These are phyloP conservation scores for Xylaria sp. DNA, from an alignment of 495 filamentous ascomycete species.

Conservation along the genomic window DNA sequence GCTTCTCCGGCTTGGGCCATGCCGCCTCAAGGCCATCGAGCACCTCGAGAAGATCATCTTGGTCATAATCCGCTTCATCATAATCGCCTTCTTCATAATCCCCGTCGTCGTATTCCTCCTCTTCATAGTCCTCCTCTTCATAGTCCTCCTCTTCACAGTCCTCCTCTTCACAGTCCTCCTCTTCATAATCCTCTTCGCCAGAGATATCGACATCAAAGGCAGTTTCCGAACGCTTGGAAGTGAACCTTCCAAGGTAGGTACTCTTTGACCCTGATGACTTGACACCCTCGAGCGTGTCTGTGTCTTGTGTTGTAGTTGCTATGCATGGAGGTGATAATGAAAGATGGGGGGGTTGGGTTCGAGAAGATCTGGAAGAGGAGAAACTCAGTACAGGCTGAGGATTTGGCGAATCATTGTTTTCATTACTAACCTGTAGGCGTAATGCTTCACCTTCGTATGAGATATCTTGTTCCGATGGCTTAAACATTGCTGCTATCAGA, in stretches of 20 bases:
- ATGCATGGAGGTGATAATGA: background rate
- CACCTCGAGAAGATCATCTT: slow-evolving; percentile 11
- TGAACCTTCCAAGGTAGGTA: too few relatives aligned
- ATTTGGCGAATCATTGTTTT: slow-evolving; percentile 13
- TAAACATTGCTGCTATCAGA: background rate
- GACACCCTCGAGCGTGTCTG: background rate
- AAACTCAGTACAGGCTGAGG: slow-evolving; percentile 5
- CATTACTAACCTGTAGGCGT: background rate
- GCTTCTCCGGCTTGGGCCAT: background rate
- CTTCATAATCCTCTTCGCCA: too few relatives aligned
- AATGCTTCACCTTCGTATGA: background rate
- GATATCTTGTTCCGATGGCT: background rate
- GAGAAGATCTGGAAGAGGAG: slow-evolving; percentile 8
- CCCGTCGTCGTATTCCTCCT: background rate
- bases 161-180: too few relatives aligned
- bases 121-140: too few relatives aligned
- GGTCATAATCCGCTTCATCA: too few relatives aligned
- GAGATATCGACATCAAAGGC: too few relatives aligned
- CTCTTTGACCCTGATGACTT: too few relatives aligned
- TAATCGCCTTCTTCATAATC: background rate
- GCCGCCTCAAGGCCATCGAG: slow-evolving; percentile 20
- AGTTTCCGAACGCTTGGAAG: too few relatives aligned
- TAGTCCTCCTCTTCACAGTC: too few relatives aligned
- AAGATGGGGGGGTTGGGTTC: background rate
- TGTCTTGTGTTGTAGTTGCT: background rate